A percentile compares a stretch with the other conserved stretches of the same genome.
Conservation (phyloP, 1,284 basidiomycete genomes). For the Puccinia polysora region DNA sequence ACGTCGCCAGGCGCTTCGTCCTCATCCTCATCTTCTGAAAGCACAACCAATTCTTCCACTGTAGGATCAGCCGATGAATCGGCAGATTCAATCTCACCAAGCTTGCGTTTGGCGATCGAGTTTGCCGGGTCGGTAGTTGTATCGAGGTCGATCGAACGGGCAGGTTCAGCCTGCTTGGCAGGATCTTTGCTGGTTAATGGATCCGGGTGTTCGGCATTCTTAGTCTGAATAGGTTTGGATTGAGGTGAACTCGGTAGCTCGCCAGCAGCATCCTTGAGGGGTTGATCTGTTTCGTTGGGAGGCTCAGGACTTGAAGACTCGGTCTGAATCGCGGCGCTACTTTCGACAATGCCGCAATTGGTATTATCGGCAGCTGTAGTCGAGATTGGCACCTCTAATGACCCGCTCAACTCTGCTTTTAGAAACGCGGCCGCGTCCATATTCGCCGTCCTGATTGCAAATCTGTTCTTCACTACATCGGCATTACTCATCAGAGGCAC, state of each 20-base stretch:
- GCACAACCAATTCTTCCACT: conserved; percentile 30
- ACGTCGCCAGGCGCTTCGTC: conserved; percentile 55
- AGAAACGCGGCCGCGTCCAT: conserved; percentile 89
- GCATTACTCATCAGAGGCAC: conserved; percentile 55
- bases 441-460: conserved; percentile 88
- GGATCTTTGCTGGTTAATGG: too few species aligned
- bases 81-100: conserved; percentile 56
- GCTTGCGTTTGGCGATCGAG: conserved; percentile 71
- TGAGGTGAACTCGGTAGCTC: too few species aligned
- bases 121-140: conserved; percentile 55
- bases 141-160: too few species aligned
- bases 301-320: conserved; percentile 32
- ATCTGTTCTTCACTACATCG: conserved; percentile 79
- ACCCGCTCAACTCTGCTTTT: conserved; percentile 78
- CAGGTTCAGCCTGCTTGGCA: too few species aligned
- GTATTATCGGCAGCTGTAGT: conserved; percentile 44
- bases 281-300: too few species aligned
- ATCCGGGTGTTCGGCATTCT: too few species aligned
- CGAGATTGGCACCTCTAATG: conserved; percentile 48
- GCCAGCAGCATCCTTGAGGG: too few species aligned
- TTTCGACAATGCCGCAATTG: conserved; percentile 18
- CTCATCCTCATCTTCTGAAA: conserved; percentile 46
- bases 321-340: neutral
- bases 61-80: conserved; percentile 37
- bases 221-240: too few species aligned